phyloP scores from a whole-genome alignment of 352 stramenopile genomes.

The Pythium utonaiense region DNA sequence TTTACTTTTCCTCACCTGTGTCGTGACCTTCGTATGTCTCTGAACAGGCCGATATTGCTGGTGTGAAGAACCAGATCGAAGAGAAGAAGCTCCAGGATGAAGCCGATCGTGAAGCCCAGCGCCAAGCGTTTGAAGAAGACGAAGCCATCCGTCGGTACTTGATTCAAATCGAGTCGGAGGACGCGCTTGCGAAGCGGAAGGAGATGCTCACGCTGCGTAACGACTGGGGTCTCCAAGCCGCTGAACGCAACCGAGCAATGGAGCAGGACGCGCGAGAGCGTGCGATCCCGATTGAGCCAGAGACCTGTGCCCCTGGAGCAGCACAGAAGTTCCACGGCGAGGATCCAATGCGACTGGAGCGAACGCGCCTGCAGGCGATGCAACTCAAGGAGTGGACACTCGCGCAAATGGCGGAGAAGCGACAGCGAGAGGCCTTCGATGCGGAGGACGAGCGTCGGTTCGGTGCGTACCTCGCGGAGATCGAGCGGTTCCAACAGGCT shows the following conservation, averaged over 20 bases:
- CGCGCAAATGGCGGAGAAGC: conserved; percentile 49
- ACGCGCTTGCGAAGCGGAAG: conserved; percentile 52
- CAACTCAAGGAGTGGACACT: conserved; percentile 70
- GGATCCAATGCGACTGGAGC: conserved; percentile 50
- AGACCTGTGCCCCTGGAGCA: conserved; percentile 45
- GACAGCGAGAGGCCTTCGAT: conserved; percentile 36
- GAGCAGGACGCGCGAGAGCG: conserved; percentile 32
- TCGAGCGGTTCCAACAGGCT: conserved; percentile 51
- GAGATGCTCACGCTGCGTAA: conserved; percentile 64
- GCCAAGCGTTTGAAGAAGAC: conserved; percentile 48
- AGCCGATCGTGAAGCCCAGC: conserved; percentile 37
- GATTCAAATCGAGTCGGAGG: conserved; percentile 73
- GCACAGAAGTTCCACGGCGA: conserved; percentile 74
- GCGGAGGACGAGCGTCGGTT: conserved; percentile 39
- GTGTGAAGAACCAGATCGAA: conserved; percentile 71
- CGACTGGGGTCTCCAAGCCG: conserved; percentile 54
- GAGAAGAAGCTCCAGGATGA: conserved; percentile 56
- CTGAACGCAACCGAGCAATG: conserved; percentile 25
- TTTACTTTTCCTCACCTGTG: neutral
- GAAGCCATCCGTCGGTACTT: conserved; percentile 68
- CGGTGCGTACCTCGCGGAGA: conserved; percentile 45
- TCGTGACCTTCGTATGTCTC: neutral
- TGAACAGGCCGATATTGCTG: conserved; percentile 62
- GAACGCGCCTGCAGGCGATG: conserved; percentile 55
- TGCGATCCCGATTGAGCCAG: conserved; percentile 42